Conservation (phyloP, 1,139 yeast species). For the Suhomyces bribrorum region DNA sequence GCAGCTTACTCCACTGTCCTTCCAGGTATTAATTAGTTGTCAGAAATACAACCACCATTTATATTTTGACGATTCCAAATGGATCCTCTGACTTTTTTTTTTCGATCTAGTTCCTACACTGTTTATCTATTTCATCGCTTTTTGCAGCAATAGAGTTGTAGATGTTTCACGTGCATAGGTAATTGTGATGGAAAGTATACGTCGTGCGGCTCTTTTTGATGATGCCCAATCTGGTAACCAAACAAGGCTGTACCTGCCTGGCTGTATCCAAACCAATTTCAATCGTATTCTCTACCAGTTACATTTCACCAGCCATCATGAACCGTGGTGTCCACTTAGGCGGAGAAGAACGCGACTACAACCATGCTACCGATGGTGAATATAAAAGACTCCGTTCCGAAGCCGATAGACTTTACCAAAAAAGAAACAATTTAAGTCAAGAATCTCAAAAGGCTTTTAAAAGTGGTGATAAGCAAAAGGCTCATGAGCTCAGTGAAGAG, state of each 20-base stretch:
- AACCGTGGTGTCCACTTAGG: slow-evolving; percentile 44
- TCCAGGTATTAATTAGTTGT: no score
- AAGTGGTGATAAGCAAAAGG: slow-evolving; percentile 68
- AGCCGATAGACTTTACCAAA: slow-evolving; percentile 68
- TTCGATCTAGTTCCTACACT: no score
- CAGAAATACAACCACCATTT: no score
- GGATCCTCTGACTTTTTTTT: no score
- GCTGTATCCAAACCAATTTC: neutral
- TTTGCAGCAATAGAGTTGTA: no score
- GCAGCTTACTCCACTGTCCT: no score
- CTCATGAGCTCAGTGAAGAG: slow-evolving; percentile 70
- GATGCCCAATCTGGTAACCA: neutral
- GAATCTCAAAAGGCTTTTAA: slow-evolving; percentile 79
- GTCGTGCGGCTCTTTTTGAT: no score
- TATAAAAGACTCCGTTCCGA: slow-evolving; percentile 64
- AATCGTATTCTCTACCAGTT: neutral
- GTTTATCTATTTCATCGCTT: no score
- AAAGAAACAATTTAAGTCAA: slow-evolving; percentile 55
- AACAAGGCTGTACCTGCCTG: neutral
- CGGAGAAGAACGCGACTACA: slow-evolving; percentile 55
- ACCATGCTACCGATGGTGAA: slow-evolving; percentile 68
- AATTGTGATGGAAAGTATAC: no score
- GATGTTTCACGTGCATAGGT: no score
- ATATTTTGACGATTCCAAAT: no score
- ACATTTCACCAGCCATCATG: no score